Base-by-base conservation (phyloP, 768 basidiomycete genomes). In the Lactarius vividus region DNA sequence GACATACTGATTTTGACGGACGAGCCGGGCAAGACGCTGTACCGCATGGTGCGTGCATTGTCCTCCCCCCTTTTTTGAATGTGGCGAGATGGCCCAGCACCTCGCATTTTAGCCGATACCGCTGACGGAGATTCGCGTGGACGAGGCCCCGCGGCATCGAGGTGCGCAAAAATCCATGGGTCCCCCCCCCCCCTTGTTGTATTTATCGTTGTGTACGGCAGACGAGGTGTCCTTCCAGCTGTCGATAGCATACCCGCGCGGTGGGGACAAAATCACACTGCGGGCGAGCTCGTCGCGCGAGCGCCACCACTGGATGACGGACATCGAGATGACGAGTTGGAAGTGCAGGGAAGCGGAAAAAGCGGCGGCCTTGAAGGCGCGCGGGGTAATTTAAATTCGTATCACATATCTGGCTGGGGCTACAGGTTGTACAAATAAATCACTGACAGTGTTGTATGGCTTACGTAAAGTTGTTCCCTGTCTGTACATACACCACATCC, bases 1-100 rank as follows among this genome's bases (percentile, higher is more conserved):
- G 96, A 98, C 73, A 90, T 96, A 49, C 75, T 98, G 56, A 86
- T 98, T 3, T 80, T 98, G 63, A 88, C 93, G 23, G 92, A 95
- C 70, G 88, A 87, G 37, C 75, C 76, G 0, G 83, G 83, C 31
- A 85, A 83, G 67, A 86, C 85, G 15, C 73, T 96, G 16, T 96
- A 96, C 75, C 85, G 91, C 44, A 90, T 94, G 85, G 94, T 94
- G 61, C 71, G 87, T 77, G 11, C 35, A 1, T 1, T 9, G 33
- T 9, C 35, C 11, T 11, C 35, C 35, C 7, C 33, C 3, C 11
- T 11, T 33, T 35, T 35, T 35, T 11, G 33, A 37, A 11, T 37
- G 35, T 37, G 11, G 23, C 28, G 18, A 31, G 29, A 15, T 16
- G 42, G 20, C n/a, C 49, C 20, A 46, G 28, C 37, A 23, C 31